Conservation (phyloP, 192 early-diverging fungal species). For the Coemansia sp. region DNA sequence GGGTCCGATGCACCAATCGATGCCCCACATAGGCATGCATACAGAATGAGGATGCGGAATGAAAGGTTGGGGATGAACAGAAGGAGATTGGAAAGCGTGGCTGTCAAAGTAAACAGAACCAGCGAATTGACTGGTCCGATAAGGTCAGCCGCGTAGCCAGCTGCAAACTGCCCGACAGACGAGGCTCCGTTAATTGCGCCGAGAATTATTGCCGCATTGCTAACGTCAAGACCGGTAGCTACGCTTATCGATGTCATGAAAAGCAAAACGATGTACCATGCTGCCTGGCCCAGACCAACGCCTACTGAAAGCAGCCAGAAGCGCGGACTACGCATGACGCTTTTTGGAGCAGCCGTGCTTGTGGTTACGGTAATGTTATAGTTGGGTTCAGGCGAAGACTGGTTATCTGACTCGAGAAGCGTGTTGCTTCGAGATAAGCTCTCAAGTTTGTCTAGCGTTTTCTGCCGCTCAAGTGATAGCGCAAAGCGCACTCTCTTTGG, state of each 20-base stretch:
- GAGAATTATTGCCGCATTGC: slow-evolving; percentile 44
- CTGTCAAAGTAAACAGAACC: slow-evolving; percentile 19
- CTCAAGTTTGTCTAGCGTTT: slow-evolving; percentile 25
- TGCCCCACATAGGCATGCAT: slow-evolving; percentile 42
- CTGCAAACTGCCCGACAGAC: slow-evolving; percentile 39
- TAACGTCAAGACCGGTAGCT: slow-evolving; percentile 40
- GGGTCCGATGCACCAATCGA: slow-evolving; percentile 45
- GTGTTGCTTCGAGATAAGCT: slow-evolving; percentile 6
- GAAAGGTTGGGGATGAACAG: slow-evolving; percentile 32
- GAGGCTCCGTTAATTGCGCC: slow-evolving; percentile 47
- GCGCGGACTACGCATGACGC: slow-evolving; percentile 23
- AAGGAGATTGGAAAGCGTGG: slow-evolving; percentile 31
- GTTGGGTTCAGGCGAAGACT: too few species aligned
- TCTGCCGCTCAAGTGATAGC: slow-evolving; percentile 4
- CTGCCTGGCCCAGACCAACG: slow-evolving; percentile 36
- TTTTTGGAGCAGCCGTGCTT: background rate
- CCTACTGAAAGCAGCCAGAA: slow-evolving; percentile 46
- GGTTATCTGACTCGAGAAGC: too few species aligned
- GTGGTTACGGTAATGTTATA: background rate
- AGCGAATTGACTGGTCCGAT: slow-evolving; percentile 44
- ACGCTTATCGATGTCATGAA: slow-evolving; percentile 47
- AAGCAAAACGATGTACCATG: slow-evolving; percentile 44
- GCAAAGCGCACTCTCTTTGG: slow-evolving; percentile 40
- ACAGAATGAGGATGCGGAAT: slow-evolving; percentile 29
- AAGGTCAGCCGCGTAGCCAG: slow-evolving; percentile 40